Base-by-base conservation (phyloP, 2,329 filamentous ascomycete species). In the Xylaria sp. region DNA sequence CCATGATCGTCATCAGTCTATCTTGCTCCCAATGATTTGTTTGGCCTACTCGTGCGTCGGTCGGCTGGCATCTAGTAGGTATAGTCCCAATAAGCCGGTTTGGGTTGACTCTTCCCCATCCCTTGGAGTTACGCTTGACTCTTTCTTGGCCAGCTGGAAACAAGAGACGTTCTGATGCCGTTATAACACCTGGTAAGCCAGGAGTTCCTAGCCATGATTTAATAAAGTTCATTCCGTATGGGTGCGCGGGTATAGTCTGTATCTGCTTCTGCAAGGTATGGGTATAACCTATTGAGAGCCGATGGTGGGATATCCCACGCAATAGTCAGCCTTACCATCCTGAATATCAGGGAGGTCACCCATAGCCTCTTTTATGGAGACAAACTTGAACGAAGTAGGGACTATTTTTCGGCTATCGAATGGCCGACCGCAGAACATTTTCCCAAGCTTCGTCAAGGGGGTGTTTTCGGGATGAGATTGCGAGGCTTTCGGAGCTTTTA, bases 231-330 rank as follows among this genome's bases (percentile, higher is more conserved):
- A 88, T 85, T 0, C 84, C 86, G 66, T 80, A 83, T 0, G 89
- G 92, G 12, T 82, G 81, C 0, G 80, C 86, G 0, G 93, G 92
- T 10, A 95, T 90, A 1, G 79, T 78, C 0, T 81, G 77, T 1
- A 93, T 81, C 9, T 90, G 83, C 0, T 78, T 72, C 0, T 87
- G 82, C 0, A 83, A 74, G 0, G 48, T 63, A 0, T 75, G 73
- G 1, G 84, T 83, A 3, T 85, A 74, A 5, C 83, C 78, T 2
- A 79, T 49, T n/a, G 81, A 77, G 0, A 85, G 76, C 0, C 91
- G 84, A 75, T 96, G 92, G 74, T 95, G 0, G 93, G 92, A 67
- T 85, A 89, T 0, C 80, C 75, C 0, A 92, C 83, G 72, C 91
- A 94, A 0, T 86, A 85, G 39, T 90, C 87, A 0, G 86, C 80